Conservation (phyloP, 345 rosid genomes). For the Ailanthus altissimus region DNA sequence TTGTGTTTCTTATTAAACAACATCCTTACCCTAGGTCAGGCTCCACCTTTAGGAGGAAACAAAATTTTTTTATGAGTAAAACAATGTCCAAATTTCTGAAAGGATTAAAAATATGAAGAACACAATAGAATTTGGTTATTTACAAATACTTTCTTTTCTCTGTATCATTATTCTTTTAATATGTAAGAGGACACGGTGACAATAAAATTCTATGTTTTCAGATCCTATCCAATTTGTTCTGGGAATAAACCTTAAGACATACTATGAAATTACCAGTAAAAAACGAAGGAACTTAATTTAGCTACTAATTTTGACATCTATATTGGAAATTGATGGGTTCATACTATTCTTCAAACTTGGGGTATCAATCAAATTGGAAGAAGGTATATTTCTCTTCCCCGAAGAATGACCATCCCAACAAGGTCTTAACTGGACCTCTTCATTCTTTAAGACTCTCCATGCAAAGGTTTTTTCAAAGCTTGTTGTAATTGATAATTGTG, state of each 20-base stretch:
- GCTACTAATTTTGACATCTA: neutral
- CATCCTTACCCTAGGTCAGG: neutral
- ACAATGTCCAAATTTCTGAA: neutral
- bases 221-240: neutral
- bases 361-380: neutral
- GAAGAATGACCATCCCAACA: neutral
- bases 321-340: neutral
- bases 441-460: neutral
- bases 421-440: neutral
- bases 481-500: neutral
- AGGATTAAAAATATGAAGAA: neutral
- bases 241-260: neutral
- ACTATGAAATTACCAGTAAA: neutral
- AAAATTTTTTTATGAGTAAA: neutral
- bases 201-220: neutral
- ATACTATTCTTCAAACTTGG: neutral
- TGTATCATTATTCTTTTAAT: neutral
- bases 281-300: neutral
- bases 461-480: neutral
- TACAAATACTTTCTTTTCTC: neutral
- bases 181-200: neutral
- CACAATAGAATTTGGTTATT: neutral
- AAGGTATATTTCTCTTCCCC: neutral
- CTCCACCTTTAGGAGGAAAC: neutral
- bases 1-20: neutral